Evolutionary conservation across 495 filamentous ascomycete genomes (phyloP), one percentile per base, ranked within the genome.

Genomic region (Mycothermus thermophilus): DNA sequence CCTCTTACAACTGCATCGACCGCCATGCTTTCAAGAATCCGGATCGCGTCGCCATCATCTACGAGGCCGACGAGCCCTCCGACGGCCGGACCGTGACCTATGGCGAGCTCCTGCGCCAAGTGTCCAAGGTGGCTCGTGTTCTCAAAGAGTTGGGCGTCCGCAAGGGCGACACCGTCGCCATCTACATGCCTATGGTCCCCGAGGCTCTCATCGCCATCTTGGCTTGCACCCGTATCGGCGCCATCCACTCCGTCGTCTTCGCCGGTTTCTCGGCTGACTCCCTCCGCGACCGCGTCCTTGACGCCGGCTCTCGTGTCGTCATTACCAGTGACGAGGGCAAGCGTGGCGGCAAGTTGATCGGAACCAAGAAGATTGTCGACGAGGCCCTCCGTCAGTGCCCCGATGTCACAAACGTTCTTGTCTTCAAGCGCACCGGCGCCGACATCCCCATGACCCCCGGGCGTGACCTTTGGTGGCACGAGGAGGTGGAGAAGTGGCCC

Each of bases 111-210:
- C 75, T 96, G 27, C 77, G 87, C 37, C 74, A 99, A 55, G 92
- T 99, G 6, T 94, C 77, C 37, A 80, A 77, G 52, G 70, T 84
- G 15, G 76, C 90, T 31, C 79, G 81, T 58, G 77, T 85, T 12
- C 69, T 99, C 42, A 90, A 83, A 69, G 68, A 83, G 67, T 84
- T 92, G 74, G 92, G 90, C 38, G 88, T 99, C 37, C 79, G 81
- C 67, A 96, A 95, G 70, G 90, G 90, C 22, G 92, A 99, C 57
- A 93, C 88, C 3, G 86, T 99, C 29, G 92, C 84, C 34, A 77
- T 99, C 48, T 99, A 99, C 68, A 66, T 99, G 40, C 90, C 90
- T 55, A 99, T 99, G 90, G 88, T 99, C 53, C 90, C 90, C 22
- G 92, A 96, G 60, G 90, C 90, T 3, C 41, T 96, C 32, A 67